Evolutionary conservation across 768 basidiomycete species (phyloP).

Genomic region (Xanthoconium purpureum): DNA sequence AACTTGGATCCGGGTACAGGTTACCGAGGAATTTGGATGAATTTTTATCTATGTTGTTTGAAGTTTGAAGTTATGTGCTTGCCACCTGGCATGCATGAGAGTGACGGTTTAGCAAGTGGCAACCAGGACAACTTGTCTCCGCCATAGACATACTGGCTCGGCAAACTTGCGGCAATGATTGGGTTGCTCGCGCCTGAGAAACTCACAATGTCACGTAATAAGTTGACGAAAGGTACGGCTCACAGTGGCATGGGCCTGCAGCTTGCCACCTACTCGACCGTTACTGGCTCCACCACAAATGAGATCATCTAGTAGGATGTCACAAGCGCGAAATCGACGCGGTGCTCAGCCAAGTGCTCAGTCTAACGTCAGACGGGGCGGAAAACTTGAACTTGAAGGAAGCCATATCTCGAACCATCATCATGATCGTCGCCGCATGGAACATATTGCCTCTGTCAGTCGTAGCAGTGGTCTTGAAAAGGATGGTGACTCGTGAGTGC

Average conservation of each 20-base stretch:
- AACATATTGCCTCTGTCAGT: slow-evolving; percentile 68
- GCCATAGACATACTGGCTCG: too few relatives aligned
- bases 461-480: slow-evolving; percentile 73
- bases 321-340: slow-evolving; percentile 13
- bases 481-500: slow-evolving; percentile 70
- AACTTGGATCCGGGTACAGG: background rate
- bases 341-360: background rate
- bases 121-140: too few relatives aligned
- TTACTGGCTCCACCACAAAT: background rate
- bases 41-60: background rate
- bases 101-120: too few relatives aligned
- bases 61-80: too few relatives aligned
- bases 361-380: background rate
- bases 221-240: too few relatives aligned
- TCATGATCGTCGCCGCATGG: slow-evolving; percentile 42
- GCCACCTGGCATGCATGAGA: too few relatives aligned
- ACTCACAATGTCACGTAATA: too few relatives aligned
- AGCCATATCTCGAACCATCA: slow-evolving; percentile 3
- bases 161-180: too few relatives aligned
- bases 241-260: too few relatives aligned
- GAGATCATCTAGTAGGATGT: slow-evolving; percentile 9
- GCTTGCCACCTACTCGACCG: too few relatives aligned
- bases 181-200: too few relatives aligned
- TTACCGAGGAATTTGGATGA: slow-evolving; percentile 1
- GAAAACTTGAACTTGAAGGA: background rate